Evolutionary conservation across 768 basidiomycete genomes (phyloP).

Genomic region (Trametes villosa): DNA sequence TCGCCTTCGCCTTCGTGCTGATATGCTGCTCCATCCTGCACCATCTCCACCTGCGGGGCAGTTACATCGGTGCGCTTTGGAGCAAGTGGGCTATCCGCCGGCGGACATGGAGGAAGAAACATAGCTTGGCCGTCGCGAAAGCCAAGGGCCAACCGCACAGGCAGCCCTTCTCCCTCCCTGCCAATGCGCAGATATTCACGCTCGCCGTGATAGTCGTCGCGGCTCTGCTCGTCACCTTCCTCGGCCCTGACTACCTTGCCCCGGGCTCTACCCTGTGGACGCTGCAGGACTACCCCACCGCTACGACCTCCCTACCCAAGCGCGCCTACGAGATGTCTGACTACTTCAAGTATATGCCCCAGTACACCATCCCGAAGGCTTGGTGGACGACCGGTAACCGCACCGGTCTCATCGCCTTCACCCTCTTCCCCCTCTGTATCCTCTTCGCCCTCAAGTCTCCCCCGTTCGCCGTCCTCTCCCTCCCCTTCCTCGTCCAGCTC

Average conservation of each 20-base stretch:
- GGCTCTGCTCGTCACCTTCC: conserved; percentile 51
- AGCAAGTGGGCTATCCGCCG: conserved; percentile 61
- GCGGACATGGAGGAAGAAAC: conserved; percentile 59
- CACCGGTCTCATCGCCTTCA: conserved; percentile 72
- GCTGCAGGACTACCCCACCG: conserved; percentile 28
- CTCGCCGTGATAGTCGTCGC: conserved; percentile 48
- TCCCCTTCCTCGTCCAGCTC: conserved; percentile 63
- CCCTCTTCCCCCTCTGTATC: conserved; percentile 70
- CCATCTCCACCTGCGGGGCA: conserved; percentile 45
- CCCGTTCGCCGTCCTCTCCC: conserved; percentile 73
- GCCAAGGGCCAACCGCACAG: conserved; percentile 40
- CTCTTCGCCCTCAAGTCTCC: conserved; percentile 72
- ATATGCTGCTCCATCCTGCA: conserved; percentile 47
- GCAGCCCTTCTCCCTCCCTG: conserved; percentile 55
- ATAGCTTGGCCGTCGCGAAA: conserved; percentile 41
- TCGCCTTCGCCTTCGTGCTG: conserved; percentile 50
- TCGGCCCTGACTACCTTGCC: conserved; percentile 72
- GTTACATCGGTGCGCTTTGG: conserved; percentile 56
- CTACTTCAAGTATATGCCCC: conserved; percentile 47
- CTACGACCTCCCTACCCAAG: conserved; percentile 30
- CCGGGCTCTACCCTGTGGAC: conserved; percentile 51
- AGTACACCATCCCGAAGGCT: conserved; percentile 65
- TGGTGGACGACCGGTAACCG: conserved; percentile 75
- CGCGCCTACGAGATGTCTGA: conserved; percentile 34
- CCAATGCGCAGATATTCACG: conserved; percentile 64